phyloP scores from a whole-genome alignment of 2,329 filamentous ascomycete species.

The Lachnellula hyalina region DNA sequence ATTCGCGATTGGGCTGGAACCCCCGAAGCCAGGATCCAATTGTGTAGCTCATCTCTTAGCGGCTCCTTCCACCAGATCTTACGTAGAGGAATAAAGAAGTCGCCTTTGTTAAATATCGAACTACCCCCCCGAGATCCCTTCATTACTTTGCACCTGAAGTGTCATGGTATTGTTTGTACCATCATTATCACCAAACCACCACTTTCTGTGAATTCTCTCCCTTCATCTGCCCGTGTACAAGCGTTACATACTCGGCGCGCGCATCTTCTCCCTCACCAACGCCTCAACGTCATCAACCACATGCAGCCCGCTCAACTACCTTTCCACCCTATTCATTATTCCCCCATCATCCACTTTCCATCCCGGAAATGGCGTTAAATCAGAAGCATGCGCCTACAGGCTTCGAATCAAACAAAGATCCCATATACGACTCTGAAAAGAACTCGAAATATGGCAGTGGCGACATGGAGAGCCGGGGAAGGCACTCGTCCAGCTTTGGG shows the following conservation, averaged over 20 bases:
- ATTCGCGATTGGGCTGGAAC: too few relatives aligned
- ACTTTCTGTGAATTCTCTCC: not conserved
- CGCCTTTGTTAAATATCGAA: too few relatives aligned
- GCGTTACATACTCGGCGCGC: conserved; percentile 10
- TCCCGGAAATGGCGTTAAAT: conserved; percentile 30
- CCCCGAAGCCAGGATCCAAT: too few relatives aligned
- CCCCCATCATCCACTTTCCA: conserved; percentile 27
- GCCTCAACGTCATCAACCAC: conserved; percentile 3
- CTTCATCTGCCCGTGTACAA: conserved; percentile 4
- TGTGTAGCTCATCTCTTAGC: too few relatives aligned
- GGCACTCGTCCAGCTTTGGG: not conserved
- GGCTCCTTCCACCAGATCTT: too few relatives aligned
- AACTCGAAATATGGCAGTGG: not conserved
- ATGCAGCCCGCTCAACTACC: conserved; percentile 17
- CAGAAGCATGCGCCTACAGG: conserved; percentile 2
- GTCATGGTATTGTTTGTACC: too few relatives aligned
- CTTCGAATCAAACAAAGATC: conserved; percentile 4
- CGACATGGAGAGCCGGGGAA: conserved; percentile 11
- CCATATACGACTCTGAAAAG: conserved; percentile 2
- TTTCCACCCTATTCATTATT: conserved; percentile 14
- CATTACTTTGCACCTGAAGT: not conserved
- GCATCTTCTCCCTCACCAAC: not conserved
- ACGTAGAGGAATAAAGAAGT: too few relatives aligned
- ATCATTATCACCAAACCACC: not conserved
- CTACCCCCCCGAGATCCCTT: not conserved